Base-by-base conservation (phyloP, 768 basidiomycete genomes). In the Boletus reticuloceps region DNA sequence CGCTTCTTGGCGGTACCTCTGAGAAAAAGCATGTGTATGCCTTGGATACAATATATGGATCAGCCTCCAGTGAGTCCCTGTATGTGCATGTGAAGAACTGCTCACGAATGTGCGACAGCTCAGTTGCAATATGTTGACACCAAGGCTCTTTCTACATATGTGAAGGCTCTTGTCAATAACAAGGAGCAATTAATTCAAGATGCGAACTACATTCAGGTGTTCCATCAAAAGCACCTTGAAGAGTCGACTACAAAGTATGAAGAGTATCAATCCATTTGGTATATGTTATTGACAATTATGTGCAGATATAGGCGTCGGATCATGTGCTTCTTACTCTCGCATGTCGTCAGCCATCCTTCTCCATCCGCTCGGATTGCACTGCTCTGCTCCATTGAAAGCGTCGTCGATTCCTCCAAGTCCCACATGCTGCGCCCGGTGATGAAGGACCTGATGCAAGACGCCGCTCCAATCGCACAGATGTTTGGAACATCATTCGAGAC, bases 291-390 rank as follows among this genome's bases (percentile, higher is more conserved):
- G 50, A 51, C 37, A 4, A 4, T 22, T 25, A 29, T 54, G 27
- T 53, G 7, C 39, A 92, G 91, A 51, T 85, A 86, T 69, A 90
- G 84, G 64, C 80, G 81, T 56, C 81, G 85, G 13, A 73, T 94
- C 41, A 64, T 91, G 40, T 91, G 87, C 65, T 94, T 81, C 69
- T 69, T 97, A 0, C 73, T 91, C 7, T 94, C 94, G 2, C 95
- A 98, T 67, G 76, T 88, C 58, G 78, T 79, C 45, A 79, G 82
- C 5, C 80, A 88, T 58, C 70, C 76, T 3, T 65, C 81, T 4
- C 69, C 80, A 3, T 54, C 63, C 1, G 77, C 81, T 17, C 82
- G 85, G 56, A 64, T 82, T 12, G 65, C 73, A 12, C 70, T 98
- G 0, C 75, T 98, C 17, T 71, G 59, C 6, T 71, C 75, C 34